phyloP scores from a whole-genome alignment of 495 filamentous ascomycete species.

The Platismatia glauca region DNA sequence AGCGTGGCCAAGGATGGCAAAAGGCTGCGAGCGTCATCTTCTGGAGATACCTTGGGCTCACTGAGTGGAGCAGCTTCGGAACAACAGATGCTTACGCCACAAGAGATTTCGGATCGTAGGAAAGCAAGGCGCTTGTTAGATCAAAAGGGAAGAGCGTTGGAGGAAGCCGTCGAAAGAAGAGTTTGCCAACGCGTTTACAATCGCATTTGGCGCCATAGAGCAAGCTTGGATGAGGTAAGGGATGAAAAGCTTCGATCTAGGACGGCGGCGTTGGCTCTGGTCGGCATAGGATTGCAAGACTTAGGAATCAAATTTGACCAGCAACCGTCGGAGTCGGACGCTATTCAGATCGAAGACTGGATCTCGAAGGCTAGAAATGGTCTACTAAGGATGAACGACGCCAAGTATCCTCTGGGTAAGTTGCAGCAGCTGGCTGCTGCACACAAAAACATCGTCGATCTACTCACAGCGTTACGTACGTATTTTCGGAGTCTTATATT shows the following conservation, averaged over 20 bases:
- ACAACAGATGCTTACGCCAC: slow-evolving; percentile 86
- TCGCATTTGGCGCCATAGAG: slow-evolving; percentile 82
- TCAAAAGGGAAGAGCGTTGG: slow-evolving; percentile 61
- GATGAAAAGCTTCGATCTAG: slow-evolving; percentile 94
- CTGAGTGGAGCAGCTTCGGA: slow-evolving; percentile 34
- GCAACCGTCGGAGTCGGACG: slow-evolving; percentile 33
- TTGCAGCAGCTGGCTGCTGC: slow-evolving; percentile 78
- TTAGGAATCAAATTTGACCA: slow-evolving; percentile 67
- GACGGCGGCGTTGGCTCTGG: slow-evolving; percentile 79
- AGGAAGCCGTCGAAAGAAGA: slow-evolving; percentile 85
- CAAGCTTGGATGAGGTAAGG: slow-evolving; percentile 85
- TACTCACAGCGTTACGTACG: slow-evolving; percentile 51
- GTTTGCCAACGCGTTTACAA: slow-evolving; percentile 82
- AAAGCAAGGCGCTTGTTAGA: slow-evolving; percentile 69
- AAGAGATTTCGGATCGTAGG: slow-evolving; percentile 71
- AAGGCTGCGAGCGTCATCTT: slow-evolving; percentile 16
- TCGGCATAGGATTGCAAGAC: slow-evolving; percentile 82
- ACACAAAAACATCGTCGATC: slow-evolving; percentile 92
- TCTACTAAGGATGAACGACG: slow-evolving; percentile 74
- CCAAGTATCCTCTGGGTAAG: slow-evolving; percentile 82
- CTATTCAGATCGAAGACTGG: slow-evolving; percentile 59
- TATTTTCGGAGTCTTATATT: no score
- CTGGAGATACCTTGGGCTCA: slow-evolving; percentile 21
- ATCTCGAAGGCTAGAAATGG: slow-evolving; percentile 66
- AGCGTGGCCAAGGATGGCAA: slow-evolving; percentile 12